A percentile compares a stretch with the other conserved stretches of the same genome.
phyloP scores from a whole-genome alignment of 1,284 basidiomycete species.

The Naganishia liquefaciens region DNA sequence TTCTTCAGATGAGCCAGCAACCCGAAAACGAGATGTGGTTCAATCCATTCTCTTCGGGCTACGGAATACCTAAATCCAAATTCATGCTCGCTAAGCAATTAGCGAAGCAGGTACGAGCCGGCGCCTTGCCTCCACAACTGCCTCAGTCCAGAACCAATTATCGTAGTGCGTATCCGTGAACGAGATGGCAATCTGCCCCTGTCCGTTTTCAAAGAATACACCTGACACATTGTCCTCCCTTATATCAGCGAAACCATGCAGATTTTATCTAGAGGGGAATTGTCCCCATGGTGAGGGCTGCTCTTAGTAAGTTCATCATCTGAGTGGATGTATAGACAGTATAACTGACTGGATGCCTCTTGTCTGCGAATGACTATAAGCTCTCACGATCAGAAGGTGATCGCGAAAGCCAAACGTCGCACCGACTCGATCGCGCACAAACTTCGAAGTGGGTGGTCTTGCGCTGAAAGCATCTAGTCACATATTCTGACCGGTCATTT shows the following conservation, averaged over 20 bases:
- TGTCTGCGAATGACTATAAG: neutral
- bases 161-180: constrained; percentile 40
- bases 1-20: neutral
- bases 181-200: neutral
- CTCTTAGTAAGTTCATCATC: constrained; percentile 44
- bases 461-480: no score
- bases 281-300: constrained; percentile 50
- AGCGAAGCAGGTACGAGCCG: constrained; percentile 10
- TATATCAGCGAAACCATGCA: constrained; percentile 47
- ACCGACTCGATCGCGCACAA: constrained; percentile 6
- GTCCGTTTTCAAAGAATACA: neutral
- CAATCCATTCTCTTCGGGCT: constrained; percentile 18
- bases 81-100: constrained; percentile 9
- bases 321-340: neutral
- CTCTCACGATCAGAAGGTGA: constrained; percentile 27
- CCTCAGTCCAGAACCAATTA: constrained; percentile 34
- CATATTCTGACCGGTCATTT: neutral
- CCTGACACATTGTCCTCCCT: neutral
- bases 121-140: constrained; percentile 26
- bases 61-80: constrained; percentile 8
- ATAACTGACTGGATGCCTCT: neutral
- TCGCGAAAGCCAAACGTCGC: neutral
- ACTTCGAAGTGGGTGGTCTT: constrained; percentile 5
- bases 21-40: constrained; percentile 5
- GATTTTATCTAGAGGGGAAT: constrained; percentile 45